Evolutionary conservation across 2,329 filamentous ascomycete species (phyloP).

Genomic region (Talaromyces rugulosus): DNA sequence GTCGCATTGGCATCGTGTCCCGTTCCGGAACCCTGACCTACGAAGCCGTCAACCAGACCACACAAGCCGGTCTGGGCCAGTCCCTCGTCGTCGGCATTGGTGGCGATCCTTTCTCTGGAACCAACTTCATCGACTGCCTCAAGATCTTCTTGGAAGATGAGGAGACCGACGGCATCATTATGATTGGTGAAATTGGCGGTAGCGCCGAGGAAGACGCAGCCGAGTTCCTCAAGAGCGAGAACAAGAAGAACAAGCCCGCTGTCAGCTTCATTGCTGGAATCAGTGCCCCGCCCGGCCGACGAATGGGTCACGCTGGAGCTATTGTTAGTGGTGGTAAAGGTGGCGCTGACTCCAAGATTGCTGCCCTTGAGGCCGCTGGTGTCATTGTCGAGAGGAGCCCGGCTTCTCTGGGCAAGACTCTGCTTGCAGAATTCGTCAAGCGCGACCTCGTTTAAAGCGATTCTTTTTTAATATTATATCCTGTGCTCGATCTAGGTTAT

Average conservation of each 20-base stretch:
- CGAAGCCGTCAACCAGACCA: constrained; percentile 99
- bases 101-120: constrained; percentile 96
- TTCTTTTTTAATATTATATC: too few species aligned
- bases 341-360: constrained; percentile 96
- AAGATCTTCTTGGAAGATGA: constrained; percentile 93
- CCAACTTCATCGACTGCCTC: constrained; percentile 99
- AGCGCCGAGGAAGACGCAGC: constrained; percentile 97
- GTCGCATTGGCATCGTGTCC: constrained; percentile 96
- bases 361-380: constrained; percentile 85
- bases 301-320: constrained; percentile 98
- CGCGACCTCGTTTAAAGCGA: constrained; percentile 75
- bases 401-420: constrained; percentile 83
- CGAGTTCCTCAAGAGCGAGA: constrained; percentile 89
- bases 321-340: constrained; percentile 98
- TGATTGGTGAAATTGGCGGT: constrained; percentile 99
- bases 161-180: constrained; percentile 98
- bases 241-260: constrained; percentile 90
- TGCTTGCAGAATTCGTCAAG: constrained; percentile 94
- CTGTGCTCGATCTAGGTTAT: neutral
- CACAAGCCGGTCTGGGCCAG: constrained; percentile 92
- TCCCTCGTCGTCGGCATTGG: constrained; percentile 97
- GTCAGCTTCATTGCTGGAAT: constrained; percentile 99
- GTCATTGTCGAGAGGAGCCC: constrained; percentile 96
- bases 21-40: constrained; percentile 97
- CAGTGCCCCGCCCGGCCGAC: constrained; percentile 88